phyloP scores from a whole-genome alignment of 306 rosid genomes.

The Cucurbita pepo region DNA sequence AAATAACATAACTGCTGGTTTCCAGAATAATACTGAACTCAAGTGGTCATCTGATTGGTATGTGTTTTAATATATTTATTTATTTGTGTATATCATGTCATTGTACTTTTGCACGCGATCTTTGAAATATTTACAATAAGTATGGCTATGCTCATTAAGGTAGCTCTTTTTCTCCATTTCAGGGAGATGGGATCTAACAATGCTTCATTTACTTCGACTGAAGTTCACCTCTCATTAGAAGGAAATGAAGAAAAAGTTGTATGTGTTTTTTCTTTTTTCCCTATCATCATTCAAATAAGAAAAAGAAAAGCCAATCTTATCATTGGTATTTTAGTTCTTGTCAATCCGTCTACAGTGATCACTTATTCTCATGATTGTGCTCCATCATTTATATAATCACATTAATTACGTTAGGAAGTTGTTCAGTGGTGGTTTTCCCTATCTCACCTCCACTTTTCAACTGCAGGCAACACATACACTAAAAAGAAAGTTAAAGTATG shows the following conservation, averaged over 20 bases:
- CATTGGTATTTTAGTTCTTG: not conserved
- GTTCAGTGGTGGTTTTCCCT: too few relatives aligned
- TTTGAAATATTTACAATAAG: constrained; percentile 1
- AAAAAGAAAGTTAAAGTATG: not conserved
- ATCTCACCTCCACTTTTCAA: not conserved
- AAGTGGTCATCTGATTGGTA: constrained; percentile 24
- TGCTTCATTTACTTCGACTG: constrained; percentile 33
- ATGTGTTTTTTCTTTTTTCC: constrained; percentile 19
- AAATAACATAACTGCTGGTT: constrained; percentile 17
- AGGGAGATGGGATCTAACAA: constrained; percentile 33
- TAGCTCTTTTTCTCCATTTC: constrained; percentile 13
- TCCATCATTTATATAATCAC: too few relatives aligned
- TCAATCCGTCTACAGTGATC: not conserved
- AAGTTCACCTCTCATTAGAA: constrained; percentile 51
- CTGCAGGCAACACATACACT: not conserved
- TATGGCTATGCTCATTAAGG: not conserved
- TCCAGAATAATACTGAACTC: constrained; percentile 18
- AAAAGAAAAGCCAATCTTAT: not conserved
- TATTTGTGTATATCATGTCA: not conserved
- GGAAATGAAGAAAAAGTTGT: constrained; percentile 69
- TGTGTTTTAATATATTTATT: not conserved
- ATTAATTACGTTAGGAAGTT: too few relatives aligned
- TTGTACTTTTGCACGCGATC: not conserved
- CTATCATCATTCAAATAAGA: not conserved
- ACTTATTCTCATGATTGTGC: not conserved